Evolutionary conservation across 2,329 filamentous ascomycete genomes (phyloP).

Genomic region (Neofusicoccum cordaticola): DNA sequence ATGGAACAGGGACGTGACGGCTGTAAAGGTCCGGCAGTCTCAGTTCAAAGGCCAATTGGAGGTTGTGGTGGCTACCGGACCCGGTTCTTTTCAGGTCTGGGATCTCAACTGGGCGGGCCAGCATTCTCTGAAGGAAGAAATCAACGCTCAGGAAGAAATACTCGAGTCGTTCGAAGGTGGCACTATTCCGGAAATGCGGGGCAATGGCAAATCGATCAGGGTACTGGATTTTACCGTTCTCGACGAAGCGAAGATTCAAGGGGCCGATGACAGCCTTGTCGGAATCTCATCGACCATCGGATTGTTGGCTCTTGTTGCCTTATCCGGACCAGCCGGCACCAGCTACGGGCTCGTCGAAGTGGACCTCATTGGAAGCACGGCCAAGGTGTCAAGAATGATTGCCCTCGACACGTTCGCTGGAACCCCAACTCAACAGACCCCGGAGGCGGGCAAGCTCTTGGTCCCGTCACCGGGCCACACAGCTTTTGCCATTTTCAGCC

Average conservation of each 20-base stretch:
- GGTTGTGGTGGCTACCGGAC: constrained; percentile 73
- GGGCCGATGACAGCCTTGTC: constrained; percentile 40
- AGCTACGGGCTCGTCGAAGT: constrained; percentile 77
- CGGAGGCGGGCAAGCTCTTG: constrained; percentile 50
- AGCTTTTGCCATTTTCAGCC: constrained; percentile 77
- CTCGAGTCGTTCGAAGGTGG: constrained; percentile 59
- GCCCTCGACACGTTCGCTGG: constrained; percentile 52
- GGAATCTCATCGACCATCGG: constrained; percentile 20
- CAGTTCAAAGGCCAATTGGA: constrained; percentile 78
- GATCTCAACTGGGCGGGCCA: constrained; percentile 84
- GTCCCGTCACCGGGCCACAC: constrained; percentile 76
- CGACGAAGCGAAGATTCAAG: constrained; percentile 42
- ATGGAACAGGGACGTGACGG: constrained; percentile 73
- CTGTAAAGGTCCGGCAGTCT: constrained; percentile 71
- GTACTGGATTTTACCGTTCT: constrained; percentile 78
- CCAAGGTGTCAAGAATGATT: constrained; percentile 63
- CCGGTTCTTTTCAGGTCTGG: constrained; percentile 80
- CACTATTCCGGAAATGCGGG: constrained; percentile 46
- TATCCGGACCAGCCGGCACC: constrained; percentile 32
- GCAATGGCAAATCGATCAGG: constrained; percentile 60
- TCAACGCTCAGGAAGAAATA: constrained; percentile 67
- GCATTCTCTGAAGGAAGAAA: constrained; percentile 68
- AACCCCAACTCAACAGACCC: constrained; percentile 36
- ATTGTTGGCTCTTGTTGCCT: constrained; percentile 33
- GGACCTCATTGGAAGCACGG: constrained; percentile 54